phyloP scores from a whole-genome alignment of 495 filamentous ascomycete species.

The Xylaria scruposa region DNA sequence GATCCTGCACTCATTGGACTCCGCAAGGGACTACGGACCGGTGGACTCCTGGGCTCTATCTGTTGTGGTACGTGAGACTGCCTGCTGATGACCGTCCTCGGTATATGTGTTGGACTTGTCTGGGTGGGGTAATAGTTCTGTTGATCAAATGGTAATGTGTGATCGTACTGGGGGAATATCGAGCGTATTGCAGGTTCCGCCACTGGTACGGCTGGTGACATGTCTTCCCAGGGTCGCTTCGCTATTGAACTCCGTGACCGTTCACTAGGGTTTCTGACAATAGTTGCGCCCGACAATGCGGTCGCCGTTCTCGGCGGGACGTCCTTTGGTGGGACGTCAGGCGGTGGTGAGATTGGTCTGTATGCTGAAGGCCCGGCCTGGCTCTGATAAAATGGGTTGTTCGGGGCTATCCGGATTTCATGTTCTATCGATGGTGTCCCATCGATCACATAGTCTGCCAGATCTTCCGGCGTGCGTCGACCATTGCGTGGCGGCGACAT shows the following conservation, averaged over 20 bases:
- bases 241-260: constrained; percentile 56
- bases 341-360: constrained; percentile 33
- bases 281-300: constrained; percentile 56
- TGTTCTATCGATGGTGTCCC: constrained; percentile 36
- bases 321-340: constrained; percentile 39
- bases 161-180: constrained; percentile 86
- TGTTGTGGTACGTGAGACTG: constrained; percentile 59
- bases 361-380: constrained; percentile 43
- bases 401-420: constrained; percentile 31
- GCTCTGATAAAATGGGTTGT: constrained; percentile 37
- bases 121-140: constrained; percentile 73
- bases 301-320: constrained; percentile 53
- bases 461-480: constrained; percentile 43
- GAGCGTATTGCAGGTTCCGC: constrained; percentile 50
- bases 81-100: constrained; percentile 61
- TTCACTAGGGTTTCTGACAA: constrained; percentile 55
- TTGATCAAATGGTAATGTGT: constrained; percentile 67
- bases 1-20: constrained; percentile 41
- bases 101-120: constrained; percentile 59
- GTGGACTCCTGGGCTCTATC: constrained; percentile 36
- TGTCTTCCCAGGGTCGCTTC: constrained; percentile 49
- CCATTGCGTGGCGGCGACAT: constrained; percentile 42
- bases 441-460: constrained; percentile 45
- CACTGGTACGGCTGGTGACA: constrained; percentile 40
- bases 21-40: constrained; percentile 40